Conservation (phyloP, 345 rosid species). For the Eucalyptus brandiana region DNA sequence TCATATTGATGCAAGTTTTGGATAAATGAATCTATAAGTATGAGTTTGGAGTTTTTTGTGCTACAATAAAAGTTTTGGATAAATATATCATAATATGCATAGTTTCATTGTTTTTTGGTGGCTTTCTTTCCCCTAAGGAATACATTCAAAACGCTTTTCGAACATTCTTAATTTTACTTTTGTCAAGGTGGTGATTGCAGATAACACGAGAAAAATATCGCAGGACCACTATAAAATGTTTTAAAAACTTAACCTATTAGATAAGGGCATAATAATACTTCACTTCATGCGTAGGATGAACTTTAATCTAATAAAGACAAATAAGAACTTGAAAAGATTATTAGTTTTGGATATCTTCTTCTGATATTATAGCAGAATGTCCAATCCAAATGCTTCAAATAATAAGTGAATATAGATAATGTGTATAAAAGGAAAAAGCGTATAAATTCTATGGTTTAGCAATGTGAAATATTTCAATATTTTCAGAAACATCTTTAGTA, state of each 20-base stretch:
- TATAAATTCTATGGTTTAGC: background rate
- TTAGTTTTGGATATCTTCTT: background rate
- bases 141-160: background rate
- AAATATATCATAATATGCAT: background rate
- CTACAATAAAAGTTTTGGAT: too few species aligned
- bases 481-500: background rate
- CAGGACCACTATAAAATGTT: background rate
- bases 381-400: background rate
- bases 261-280: background rate
- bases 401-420: background rate
- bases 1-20: background rate
- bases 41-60: too few species aligned
- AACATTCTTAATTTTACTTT: background rate
- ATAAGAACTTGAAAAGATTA: background rate
- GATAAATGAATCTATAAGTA: background rate
- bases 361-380: background rate
- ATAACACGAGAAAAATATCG: too few species aligned
- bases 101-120: too few species aligned
- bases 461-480: background rate
- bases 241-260: background rate
- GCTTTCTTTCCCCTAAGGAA: background rate
- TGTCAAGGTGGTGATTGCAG: background rate
- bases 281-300: background rate
- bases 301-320: background rate
- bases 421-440: background rate